A percentile compares a stretch with the other conserved stretches of the same genome.
These are phyloP conservation scores for Pharus latifolius DNA, from an alignment of 176 grass and related monocot genomes.

Conservation along the genomic window DNA sequence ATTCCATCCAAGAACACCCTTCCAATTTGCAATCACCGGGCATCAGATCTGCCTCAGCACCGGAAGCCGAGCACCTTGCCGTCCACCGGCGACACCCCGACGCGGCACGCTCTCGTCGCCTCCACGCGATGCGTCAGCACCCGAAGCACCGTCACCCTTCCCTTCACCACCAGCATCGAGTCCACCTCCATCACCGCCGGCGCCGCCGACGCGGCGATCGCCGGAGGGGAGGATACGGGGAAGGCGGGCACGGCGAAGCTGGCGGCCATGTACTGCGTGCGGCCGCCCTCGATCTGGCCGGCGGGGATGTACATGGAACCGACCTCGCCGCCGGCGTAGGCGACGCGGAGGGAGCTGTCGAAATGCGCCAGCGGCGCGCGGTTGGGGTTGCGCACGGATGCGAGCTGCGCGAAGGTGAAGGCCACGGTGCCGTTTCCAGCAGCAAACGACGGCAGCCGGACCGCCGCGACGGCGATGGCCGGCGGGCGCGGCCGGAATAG, in stretches of 20 bases:
- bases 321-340: constrained; percentile 53
- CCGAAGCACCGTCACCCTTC: constrained; percentile 50
- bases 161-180: constrained; percentile 68
- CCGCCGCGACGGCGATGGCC: constrained; percentile 42
- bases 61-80: constrained; percentile 63
- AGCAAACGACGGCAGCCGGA: constrained; percentile 51
- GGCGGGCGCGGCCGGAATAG: constrained; percentile 62
- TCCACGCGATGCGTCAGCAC: constrained; percentile 79
- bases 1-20: background rate
- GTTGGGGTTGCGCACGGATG: constrained; percentile 72
- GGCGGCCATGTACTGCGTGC: constrained; percentile 54
- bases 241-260: constrained; percentile 69
- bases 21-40: too few relatives aligned
- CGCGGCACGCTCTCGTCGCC: constrained; percentile 51
- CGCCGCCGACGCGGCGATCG: background rate
- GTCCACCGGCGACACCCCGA: constrained; percentile 43
- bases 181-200: constrained; percentile 53
- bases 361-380: constrained; percentile 72
- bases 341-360: constrained; percentile 82
- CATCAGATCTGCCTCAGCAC: constrained; percentile 45
- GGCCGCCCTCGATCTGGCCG: constrained; percentile 56
- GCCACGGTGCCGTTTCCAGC: constrained; percentile 58
- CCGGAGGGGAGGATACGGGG: background rate
- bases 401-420: constrained; percentile 71
- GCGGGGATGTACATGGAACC: constrained; percentile 87